Conservation (phyloP, 768 basidiomycete genomes). For the Sistotremastrum suecicum region DNA sequence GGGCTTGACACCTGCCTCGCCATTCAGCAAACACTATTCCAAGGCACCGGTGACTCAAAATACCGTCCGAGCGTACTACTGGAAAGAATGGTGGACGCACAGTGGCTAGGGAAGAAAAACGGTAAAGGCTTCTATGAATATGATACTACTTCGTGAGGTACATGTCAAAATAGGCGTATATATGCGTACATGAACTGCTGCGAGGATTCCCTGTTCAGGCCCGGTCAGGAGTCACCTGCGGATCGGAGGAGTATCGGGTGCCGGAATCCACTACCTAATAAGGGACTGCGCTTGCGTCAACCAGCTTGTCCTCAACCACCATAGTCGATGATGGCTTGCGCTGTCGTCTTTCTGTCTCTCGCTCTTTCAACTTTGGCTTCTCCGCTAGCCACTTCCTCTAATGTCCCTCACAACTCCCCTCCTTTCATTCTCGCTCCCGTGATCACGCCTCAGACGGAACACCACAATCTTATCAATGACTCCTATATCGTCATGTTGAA, state of each 20-base stretch:
- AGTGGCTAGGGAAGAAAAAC: slow-evolving; percentile 85
- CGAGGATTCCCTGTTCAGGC: too few species aligned
- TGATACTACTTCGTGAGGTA: slow-evolving; percentile 7
- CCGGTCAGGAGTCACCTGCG: too few species aligned
- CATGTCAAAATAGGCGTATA: too few species aligned
- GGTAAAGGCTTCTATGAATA: slow-evolving; percentile 96
- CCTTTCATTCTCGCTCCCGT: slow-evolving; percentile 4
- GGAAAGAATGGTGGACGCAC: slow-evolving; percentile 92
- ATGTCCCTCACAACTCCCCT: background rate
- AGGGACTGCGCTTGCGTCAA: too few species aligned
- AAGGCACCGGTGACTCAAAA: slow-evolving; percentile 85
- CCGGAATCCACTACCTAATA: too few species aligned
- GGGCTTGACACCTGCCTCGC: slow-evolving; percentile 95
- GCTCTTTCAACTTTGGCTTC: slow-evolving; percentile 1
- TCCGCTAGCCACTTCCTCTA: slow-evolving; percentile 5
- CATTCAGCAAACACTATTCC: slow-evolving; percentile 81
- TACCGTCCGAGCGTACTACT: slow-evolving; percentile 85
- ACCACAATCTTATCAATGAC: slow-evolving; percentile 66
- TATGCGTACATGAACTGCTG: too few species aligned
- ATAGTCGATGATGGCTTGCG: background rate
- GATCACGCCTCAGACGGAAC: slow-evolving; percentile 7
- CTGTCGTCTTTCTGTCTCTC: slow-evolving; percentile 4
- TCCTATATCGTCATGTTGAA: slow-evolving; percentile 93
- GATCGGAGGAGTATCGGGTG: too few species aligned
- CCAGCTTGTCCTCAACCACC: too few species aligned